These are phyloP conservation scores for Miamiensis avidus DNA, from an alignment of 169 alveolate genomes.

Conservation along the genomic window DNA sequence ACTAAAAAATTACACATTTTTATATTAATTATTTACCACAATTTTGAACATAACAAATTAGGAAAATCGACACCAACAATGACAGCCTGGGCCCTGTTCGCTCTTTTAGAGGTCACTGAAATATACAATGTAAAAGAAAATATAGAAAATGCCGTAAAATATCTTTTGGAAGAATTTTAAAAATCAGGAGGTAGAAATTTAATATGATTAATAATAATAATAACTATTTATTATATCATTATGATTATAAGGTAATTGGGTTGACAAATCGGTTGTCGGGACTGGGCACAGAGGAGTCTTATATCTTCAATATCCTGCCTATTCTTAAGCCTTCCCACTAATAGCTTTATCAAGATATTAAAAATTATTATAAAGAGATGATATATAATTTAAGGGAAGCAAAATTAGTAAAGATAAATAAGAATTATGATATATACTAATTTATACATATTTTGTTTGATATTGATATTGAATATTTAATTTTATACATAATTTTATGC, in stretches of 20 bases:
- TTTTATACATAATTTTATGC: no score
- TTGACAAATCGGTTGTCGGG: constrained; percentile 36
- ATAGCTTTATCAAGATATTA: constrained; percentile 12
- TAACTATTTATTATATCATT: neutral
- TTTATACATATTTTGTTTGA: no score
- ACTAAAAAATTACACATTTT: no score
- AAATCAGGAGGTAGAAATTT: constrained; percentile 12
- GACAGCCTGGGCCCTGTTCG: constrained; percentile 44
- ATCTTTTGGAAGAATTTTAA: constrained; percentile 13
- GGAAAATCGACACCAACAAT: constrained; percentile 40
- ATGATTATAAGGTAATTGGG: neutral
- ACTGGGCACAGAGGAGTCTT: constrained; percentile 43
- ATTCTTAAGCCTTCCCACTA: constrained; percentile 33
- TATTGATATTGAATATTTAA: no score
- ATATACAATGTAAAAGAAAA: constrained; percentile 20
- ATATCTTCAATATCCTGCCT: constrained; percentile 38
- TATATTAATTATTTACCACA: no score
- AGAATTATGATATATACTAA: no score
- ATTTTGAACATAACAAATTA: no score
- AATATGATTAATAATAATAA: neutral
- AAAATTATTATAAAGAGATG: neutral
- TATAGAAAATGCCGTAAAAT: constrained; percentile 31
- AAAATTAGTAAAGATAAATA: no score
- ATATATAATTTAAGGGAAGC: neutral
- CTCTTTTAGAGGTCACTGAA: constrained; percentile 29